A percentile compares a stretch with the other conserved stretches of the same genome.
Evolutionary conservation across 805 yeast species (phyloP).

Genomic region (Cyberlindnera japonica): DNA sequence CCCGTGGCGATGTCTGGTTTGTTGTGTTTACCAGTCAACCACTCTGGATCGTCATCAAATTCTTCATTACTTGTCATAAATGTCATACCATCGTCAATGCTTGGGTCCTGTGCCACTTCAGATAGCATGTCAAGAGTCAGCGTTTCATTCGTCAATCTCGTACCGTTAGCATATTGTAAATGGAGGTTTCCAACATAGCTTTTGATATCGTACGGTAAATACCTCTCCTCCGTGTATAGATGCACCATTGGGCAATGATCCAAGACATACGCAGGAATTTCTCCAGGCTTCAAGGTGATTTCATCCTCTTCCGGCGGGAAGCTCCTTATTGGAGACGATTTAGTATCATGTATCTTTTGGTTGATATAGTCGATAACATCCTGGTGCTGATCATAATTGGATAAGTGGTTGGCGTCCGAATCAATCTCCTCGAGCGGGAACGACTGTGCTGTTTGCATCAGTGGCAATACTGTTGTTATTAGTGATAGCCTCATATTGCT

Average conservation of each 20-base stretch:
- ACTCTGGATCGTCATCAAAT: slow-evolving; percentile 71
- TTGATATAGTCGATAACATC: slow-evolving; percentile 9
- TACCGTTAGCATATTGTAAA: slow-evolving; percentile 49
- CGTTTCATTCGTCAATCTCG: slow-evolving; percentile 32
- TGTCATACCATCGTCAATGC: slow-evolving; percentile 33
- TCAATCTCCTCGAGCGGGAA: neutral
- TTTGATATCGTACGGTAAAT: slow-evolving; percentile 77
- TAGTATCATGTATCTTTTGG: slow-evolving; percentile 6
- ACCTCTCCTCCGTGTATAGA: slow-evolving; percentile 83
- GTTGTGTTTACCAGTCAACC: slow-evolving; percentile 74
- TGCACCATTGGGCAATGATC: slow-evolving; percentile 77
- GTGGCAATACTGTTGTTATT: no score
- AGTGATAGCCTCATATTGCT: no score
- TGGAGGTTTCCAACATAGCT: slow-evolving; percentile 67
- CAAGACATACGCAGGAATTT: slow-evolving; percentile 59
- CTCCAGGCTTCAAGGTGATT: slow-evolving; percentile 44
- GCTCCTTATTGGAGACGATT: slow-evolving; percentile 35
- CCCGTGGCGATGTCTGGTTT: slow-evolving; percentile 73
- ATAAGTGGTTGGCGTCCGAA: neutral
- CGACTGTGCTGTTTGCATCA: neutral
- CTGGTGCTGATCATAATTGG: neutral
- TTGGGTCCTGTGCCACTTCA: slow-evolving; percentile 22
- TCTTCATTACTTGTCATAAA: slow-evolving; percentile 64
- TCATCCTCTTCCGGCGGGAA: slow-evolving; percentile 32
- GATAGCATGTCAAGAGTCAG: slow-evolving; percentile 31